A percentile compares a stretch with the other conserved stretches of the same genome.
Conservation (phyloP, 495 filamentous ascomycete genomes). For the Penicillium subrubescens region DNA sequence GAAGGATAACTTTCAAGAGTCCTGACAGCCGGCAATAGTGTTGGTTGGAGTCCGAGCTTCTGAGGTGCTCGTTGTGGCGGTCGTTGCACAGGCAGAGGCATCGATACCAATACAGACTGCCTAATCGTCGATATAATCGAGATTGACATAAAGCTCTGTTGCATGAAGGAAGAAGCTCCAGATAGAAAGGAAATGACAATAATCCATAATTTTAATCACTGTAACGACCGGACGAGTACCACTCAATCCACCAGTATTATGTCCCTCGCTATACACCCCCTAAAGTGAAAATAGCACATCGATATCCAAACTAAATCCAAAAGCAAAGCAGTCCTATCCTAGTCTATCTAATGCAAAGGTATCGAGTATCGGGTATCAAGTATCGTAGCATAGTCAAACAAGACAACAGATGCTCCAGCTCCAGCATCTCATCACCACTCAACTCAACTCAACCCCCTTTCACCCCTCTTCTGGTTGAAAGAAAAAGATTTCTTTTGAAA, state of each 20-base stretch:
- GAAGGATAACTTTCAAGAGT: too few relatives aligned
- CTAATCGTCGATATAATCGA: too few relatives aligned
- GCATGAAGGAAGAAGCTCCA: too few relatives aligned
- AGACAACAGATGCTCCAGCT: neutral
- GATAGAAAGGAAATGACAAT: neutral
- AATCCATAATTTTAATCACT: neutral
- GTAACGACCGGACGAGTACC: neutral
- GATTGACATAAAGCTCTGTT: too few relatives aligned
- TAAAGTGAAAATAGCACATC: neutral
- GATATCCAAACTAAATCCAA: neutral
- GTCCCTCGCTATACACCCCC: neutral
- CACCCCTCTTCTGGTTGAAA: neutral
- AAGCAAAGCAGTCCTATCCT: slow-evolving; percentile 29
- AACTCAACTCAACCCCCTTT: neutral
- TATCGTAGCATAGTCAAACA: slow-evolving; percentile 5
- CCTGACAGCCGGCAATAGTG: too few relatives aligned
- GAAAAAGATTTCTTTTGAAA: too few relatives aligned
- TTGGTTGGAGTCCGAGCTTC: too few relatives aligned
- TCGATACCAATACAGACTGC: too few relatives aligned
- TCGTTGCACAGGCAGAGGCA: too few relatives aligned
- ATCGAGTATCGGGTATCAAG: neutral
- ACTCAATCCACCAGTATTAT: neutral
- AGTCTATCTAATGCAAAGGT: slow-evolving; percentile 2
- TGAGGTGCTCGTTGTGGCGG: too few relatives aligned
- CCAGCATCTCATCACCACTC: neutral